Percentiles rank a stretch among this genome's conserved stretches.
phyloP scores from a whole-genome alignment of 2,329 filamentous ascomycete species.

The Neurospora sp. region DNA sequence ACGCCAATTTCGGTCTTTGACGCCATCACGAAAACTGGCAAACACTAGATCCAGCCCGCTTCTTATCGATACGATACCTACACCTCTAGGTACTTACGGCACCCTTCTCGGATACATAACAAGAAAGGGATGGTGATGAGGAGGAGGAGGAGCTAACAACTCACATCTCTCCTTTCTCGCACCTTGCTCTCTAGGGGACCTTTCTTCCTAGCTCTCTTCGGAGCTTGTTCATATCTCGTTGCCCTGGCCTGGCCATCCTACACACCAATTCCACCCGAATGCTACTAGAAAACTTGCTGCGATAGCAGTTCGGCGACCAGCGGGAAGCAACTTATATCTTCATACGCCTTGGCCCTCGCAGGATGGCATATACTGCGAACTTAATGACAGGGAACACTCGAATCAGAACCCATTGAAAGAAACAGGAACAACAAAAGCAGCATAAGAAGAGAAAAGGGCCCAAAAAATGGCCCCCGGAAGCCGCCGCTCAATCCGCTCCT shows the following conservation, averaged over 20 bases:
- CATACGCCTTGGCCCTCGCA: background rate
- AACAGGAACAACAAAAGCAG: background rate
- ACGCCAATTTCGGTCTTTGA: background rate
- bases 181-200: background rate
- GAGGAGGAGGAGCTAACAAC: background rate
- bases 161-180: background rate
- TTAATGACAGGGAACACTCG: background rate
- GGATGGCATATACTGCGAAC: background rate
- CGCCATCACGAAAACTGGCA: background rate
- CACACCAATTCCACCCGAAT: background rate
- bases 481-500: constrained; percentile 1
- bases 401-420: background rate
- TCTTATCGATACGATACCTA: background rate
- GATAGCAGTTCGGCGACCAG: background rate
- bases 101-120: background rate
- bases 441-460: background rate
- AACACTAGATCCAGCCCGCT: background rate
- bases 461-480: constrained; percentile 6
- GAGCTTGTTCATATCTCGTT: background rate
- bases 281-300: background rate
- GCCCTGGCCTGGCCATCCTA: background rate
- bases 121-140: background rate
- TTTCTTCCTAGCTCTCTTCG: background rate
- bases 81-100: background rate
- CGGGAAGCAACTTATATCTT: background rate